phyloP scores from a whole-genome alignment of 179 eudicot genomes.

The Actinidia arguta region DNA sequence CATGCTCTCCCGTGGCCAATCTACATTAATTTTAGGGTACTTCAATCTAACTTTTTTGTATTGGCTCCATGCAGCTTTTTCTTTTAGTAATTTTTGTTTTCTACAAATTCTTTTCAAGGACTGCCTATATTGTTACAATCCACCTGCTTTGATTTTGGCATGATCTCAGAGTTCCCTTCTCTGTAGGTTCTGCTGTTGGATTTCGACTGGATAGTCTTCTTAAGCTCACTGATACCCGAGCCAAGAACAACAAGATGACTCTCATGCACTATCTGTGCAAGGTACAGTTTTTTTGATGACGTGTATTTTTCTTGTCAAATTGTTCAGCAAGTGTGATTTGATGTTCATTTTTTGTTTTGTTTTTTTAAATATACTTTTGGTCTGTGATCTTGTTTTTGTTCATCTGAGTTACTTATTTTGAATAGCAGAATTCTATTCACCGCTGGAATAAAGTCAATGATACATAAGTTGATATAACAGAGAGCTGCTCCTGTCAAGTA shows the following conservation, averaged over 20 bases:
- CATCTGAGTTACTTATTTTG: not conserved
- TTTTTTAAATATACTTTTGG: not conserved
- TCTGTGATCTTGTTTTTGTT: not conserved
- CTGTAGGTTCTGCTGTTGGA: constrained; percentile 93
- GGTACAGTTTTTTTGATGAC: constrained; percentile 42
- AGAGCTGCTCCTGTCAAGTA: not conserved
- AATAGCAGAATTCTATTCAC: not conserved
- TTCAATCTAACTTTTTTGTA: not conserved
- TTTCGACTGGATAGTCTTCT: constrained; percentile 92
- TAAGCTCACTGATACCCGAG: constrained; percentile 92
- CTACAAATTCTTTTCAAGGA: too few species aligned
- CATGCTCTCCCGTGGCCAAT: not conserved
- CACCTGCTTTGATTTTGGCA: not conserved
- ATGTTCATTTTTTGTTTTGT: not conserved
- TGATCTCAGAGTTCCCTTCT: constrained; percentile 2
- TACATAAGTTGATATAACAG: not conserved
- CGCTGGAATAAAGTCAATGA: not conserved
- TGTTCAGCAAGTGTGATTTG: not conserved
- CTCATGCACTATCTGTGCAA: constrained; percentile 97
- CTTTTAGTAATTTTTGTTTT: not conserved
- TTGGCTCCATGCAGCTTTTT: not conserved
- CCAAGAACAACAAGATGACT: constrained; percentile 90
- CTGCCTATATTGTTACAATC: not conserved
- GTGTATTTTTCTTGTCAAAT: constrained; percentile 3
- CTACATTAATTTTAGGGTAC: not conserved